Base-by-base conservation (phyloP, 2,329 filamentous ascomycete species). In the Ramichloridium luteum region DNA sequence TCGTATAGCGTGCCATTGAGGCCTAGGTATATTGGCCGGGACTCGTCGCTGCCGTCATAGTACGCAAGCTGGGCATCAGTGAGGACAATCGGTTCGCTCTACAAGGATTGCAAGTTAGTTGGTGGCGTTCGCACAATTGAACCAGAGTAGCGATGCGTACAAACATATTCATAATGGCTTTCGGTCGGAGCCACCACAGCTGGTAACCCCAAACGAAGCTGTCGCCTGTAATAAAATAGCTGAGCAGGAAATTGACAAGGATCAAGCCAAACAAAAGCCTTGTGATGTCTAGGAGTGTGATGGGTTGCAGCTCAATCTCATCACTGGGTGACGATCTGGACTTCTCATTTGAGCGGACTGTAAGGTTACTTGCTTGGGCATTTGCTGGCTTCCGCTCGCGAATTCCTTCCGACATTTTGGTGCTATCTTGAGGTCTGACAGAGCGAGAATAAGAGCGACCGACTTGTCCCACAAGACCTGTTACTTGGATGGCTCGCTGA, bases 1-100 rank as follows among this genome's bases (percentile, higher is more conserved):
- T 92, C 83, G 67, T 80, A 90, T 59, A 92, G 81, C 36, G 74
- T 81, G 50, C 80, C 78, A 62, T 90, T 88, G 49, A 98, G 75
- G 40, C 85, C 84, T 34, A 98, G 71, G 63, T 93, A 93, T 55
- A 96, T 74, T 5, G 90, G 90, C 37, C 79, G 74, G 5, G 60
- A 56, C 6, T 75, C 64, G 57, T 93, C 76, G 36, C 63, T 69
- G 60, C 90, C 92, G 60, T 93, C 77, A 67, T 80, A 92, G 30
- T 63, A 55, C 27, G 70, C 56, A 29, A 98, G 76, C 55, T 94
- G 68, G 13, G 67, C 64, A 35, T 80, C 78, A 1, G 84, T 93
- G 23, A 96, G 68, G 52, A 70, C 62, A 30, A 81, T 40, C 10
- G 83, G 80, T 3, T 65, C 64, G 41, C 57, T 53, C 64, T 67